These are phyloP conservation scores for Lactifluus subvellereus DNA, from an alignment of 768 basidiomycete species.

Conservation along the genomic window DNA sequence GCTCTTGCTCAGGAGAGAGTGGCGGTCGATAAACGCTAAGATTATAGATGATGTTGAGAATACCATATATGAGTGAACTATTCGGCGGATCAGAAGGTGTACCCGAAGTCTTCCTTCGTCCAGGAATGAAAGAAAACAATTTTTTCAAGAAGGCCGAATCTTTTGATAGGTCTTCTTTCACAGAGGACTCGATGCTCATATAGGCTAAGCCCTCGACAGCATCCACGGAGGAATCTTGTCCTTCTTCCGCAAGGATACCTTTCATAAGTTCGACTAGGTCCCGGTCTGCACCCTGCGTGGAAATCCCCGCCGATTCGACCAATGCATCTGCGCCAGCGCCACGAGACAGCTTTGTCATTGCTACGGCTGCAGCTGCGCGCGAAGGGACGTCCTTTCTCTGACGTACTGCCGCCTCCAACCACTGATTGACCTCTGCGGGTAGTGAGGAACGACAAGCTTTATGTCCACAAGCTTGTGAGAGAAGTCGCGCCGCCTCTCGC, in stretches of 20 bases:
- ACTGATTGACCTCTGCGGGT: slow-evolving; percentile 48
- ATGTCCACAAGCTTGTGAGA: slow-evolving; percentile 72
- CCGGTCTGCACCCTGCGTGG: slow-evolving; percentile 6
- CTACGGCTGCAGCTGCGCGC: slow-evolving; percentile 61
- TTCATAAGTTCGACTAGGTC: slow-evolving; percentile 30
- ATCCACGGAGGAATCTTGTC: slow-evolving; percentile 41
- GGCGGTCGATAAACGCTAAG: slow-evolving; percentile 64
- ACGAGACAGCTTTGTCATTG: slow-evolving; percentile 71
- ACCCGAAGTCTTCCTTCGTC: slow-evolving; percentile 19
- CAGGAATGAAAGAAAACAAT: slow-evolving; percentile 32
- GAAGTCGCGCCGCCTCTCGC: slow-evolving; percentile 61
- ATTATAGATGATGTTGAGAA: slow-evolving; percentile 71
- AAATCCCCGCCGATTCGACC: slow-evolving; percentile 14
- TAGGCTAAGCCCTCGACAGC: slow-evolving; percentile 81
- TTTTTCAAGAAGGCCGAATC: slow-evolving; percentile 47
- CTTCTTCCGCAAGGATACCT: slow-evolving; percentile 20
- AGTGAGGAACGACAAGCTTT: slow-evolving; percentile 63
- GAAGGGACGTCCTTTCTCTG: slow-evolving; percentile 42
- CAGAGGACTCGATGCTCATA: slow-evolving; percentile 52
- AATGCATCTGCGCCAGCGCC: slow-evolving; percentile 46
- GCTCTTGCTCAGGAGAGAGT: slow-evolving; percentile 73
- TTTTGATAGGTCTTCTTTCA: slow-evolving; percentile 55
- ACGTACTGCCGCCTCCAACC: slow-evolving; percentile 59
- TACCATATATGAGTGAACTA: slow-evolving; percentile 65
- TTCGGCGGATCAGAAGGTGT: slow-evolving; percentile 30